Conservation (phyloP, 148 eudicot genomes). For the Vaccinium macrocarpon region DNA sequence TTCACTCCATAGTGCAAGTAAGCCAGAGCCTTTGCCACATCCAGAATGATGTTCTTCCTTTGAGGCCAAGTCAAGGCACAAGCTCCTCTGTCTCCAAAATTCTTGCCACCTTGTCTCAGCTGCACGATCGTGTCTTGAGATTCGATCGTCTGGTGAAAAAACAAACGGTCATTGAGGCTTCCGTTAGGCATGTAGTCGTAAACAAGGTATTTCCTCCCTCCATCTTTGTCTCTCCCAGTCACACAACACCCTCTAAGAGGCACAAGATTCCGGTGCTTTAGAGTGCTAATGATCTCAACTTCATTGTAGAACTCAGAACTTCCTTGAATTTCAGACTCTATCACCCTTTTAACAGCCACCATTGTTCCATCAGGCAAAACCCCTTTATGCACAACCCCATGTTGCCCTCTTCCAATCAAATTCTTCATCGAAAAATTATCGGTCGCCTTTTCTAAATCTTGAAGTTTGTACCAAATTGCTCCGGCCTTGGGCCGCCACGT, state of each 20-base stretch:
- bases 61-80: conserved; percentile 58
- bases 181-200: conserved; percentile 88
- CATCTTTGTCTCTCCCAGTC: conserved; percentile 34
- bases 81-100: background rate
- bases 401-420: conserved; percentile 74
- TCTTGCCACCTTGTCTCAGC: background rate
- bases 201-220: conserved; percentile 56
- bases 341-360: conserved; percentile 64
- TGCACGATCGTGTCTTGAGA: too few species aligned
- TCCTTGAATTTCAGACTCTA: conserved; percentile 59
- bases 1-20: conserved; percentile 76
- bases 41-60: conserved; percentile 69
- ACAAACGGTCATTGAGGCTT: conserved; percentile 72
- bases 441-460: conserved; percentile 66
- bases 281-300: conserved; percentile 82
- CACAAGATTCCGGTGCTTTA: conserved; percentile 73
- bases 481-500: conserved; percentile 52
- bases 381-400: conserved; percentile 64
- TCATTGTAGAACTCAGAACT: conserved; percentile 70
- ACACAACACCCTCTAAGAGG: conserved; percentile 86
- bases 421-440: conserved; percentile 56
- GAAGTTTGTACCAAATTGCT: conserved; percentile 65
- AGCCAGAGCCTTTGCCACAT: conserved; percentile 72
- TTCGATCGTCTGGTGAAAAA: conserved; percentile 12
- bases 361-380: conserved; percentile 45